A percentile compares a stretch with the other conserved stretches of the same genome.
phyloP scores from a whole-genome alignment of 139 green algal species.

The Micractinium sp. region DNA sequence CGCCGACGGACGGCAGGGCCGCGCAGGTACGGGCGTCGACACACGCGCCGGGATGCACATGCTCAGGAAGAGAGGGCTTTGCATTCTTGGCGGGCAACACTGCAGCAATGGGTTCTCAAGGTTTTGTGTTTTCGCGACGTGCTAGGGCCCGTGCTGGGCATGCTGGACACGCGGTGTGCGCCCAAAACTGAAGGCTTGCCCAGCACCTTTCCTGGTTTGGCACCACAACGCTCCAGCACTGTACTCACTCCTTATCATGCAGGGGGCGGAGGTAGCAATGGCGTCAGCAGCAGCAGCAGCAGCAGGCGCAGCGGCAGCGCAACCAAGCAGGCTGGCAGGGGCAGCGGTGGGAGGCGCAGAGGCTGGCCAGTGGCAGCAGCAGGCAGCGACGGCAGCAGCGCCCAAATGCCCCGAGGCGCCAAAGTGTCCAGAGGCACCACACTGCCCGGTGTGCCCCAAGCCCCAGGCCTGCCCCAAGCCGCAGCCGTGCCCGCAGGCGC shows the following conservation, averaged over 20 bases:
- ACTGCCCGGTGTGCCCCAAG: neutral
- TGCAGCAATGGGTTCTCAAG: no score
- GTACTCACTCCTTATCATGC: neutral
- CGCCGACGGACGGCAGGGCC: no score
- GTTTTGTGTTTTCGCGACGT: no score
- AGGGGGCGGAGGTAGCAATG: neutral
- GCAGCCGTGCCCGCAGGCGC: neutral
- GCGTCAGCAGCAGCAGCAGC: neutral
- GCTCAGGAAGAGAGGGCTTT: no score
- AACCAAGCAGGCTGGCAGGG: neutral
- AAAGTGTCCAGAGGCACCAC: neutral
- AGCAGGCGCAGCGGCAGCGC: neutral
- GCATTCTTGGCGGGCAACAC: no score
- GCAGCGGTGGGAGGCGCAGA: neutral
- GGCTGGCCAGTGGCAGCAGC: neutral
- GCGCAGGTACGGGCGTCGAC: no score
- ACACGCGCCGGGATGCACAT: no score
- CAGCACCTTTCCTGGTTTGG: no score
- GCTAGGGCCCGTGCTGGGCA: no score
- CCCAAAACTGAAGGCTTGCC: no score
- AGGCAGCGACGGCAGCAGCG: neutral
- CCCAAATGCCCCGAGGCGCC: neutral
- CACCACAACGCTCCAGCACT: no score
- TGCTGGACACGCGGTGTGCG: no score
- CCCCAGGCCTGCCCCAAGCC: neutral